Conservation (phyloP, 805 yeast genomes). For the Deakozyma indianensis region DNA sequence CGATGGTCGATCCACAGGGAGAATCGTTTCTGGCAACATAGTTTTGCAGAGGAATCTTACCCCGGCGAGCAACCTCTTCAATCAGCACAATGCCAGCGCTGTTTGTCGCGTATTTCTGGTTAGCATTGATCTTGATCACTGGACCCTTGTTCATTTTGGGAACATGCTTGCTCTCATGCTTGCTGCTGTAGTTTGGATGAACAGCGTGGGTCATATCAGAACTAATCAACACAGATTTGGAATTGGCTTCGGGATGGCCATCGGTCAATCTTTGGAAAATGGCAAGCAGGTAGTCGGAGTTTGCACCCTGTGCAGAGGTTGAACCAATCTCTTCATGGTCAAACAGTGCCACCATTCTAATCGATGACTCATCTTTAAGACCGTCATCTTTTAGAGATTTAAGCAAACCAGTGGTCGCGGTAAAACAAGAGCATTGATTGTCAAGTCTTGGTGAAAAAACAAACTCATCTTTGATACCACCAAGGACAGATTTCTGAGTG, state of each 20-base stretch:
- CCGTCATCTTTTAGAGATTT: slow-evolving; percentile 26
- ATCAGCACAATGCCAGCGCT: slow-evolving; percentile 74
- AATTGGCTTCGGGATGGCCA: slow-evolving; percentile 19
- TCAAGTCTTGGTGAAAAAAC: slow-evolving; percentile 86
- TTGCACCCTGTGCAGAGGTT: slow-evolving; percentile 90
- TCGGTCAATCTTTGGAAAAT: slow-evolving; percentile 49
- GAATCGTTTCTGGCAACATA: slow-evolving; percentile 88
- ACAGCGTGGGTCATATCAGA: slow-evolving; percentile 97
- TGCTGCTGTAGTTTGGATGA: slow-evolving; percentile 75
- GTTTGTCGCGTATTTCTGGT: slow-evolving; percentile 90
- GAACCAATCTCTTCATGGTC: slow-evolving; percentile 98
- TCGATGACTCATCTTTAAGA: slow-evolving; percentile 32
- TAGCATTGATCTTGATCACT: slow-evolving; percentile 84
- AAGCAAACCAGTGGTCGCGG: slow-evolving; percentile 60
- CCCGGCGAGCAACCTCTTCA: slow-evolving; percentile 52
- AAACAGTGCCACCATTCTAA: slow-evolving; percentile 66
- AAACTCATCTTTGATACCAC: slow-evolving; percentile 84
- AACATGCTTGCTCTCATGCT: slow-evolving; percentile 63
- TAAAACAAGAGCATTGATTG: slow-evolving; percentile 75
- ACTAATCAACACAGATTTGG: slow-evolving; percentile 71
- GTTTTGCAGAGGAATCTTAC: slow-evolving; percentile 71
- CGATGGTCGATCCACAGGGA: slow-evolving; percentile 94
- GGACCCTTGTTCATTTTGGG: slow-evolving; percentile 84
- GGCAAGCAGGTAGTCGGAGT: slow-evolving; percentile 78
- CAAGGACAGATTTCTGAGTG: slow-evolving; percentile 67